Base-by-base conservation (phyloP, 148 eudicot species). In the Chenopodium album region DNA sequence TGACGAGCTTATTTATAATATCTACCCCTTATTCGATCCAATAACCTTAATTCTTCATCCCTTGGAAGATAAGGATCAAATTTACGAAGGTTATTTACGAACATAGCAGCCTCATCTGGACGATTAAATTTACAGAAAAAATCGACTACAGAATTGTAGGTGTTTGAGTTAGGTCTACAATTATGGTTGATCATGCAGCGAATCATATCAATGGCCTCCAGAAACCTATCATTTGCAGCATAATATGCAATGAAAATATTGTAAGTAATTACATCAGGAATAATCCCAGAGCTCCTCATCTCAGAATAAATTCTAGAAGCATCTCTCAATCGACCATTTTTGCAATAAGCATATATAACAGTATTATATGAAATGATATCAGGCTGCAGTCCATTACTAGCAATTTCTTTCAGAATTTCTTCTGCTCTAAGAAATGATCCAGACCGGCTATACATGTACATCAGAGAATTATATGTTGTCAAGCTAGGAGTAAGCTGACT, bases 291-390 rank as follows among this genome's bases (percentile, higher is more conserved):
- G 54, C 84, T 81, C 77, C 14, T 85, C 97, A 95, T 95, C 83
- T 89, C 96, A 19, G 80, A 75, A 63, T 88, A 84, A 76, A 93
- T 66, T 52, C 96, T 86, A 12, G 88, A 91, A 50, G 98, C 98
- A 83, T 95, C 98, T 75, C 63, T 86, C 91, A 91, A 88, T 59
- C 85, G 88, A 46, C 93, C 91, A 85, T 87, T 88, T 86, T 90
- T 89, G 86, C 96, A 91, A 82, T 95, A 93, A 26, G 92, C 98
- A 84, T 83, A 85, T 71, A 95, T 91, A 32, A 90, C 89, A 66
- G 98, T 93, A 80, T 93, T 95, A 77, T 90, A 95, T 68, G 97
- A 93, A 80, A 95, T 93, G 17, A 88, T 87, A 87, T 95, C 94
- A 44, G 94, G 97, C 76, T 89, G 88, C 80, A 92, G 76, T 76